Evolutionary conservation across 2,329 filamentous ascomycete genomes (phyloP).

Genomic region (Arthroderma uncinatum): DNA sequence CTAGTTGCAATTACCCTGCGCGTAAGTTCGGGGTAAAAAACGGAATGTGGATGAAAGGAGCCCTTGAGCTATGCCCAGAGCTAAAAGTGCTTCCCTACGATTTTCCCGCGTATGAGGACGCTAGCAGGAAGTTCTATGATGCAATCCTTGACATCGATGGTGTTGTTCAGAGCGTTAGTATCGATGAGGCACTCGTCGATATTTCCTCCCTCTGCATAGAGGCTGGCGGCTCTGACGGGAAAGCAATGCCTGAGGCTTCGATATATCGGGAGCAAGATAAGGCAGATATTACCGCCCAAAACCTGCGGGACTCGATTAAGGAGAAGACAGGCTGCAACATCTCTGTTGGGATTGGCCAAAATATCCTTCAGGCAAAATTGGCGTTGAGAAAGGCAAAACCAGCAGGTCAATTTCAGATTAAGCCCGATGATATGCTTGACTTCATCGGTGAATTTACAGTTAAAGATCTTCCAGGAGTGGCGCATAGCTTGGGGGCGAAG

Average conservation of each 20-base stretch:
- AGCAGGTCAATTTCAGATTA: constrained; percentile 81
- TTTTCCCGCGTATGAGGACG: constrained; percentile 87
- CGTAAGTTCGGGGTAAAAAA: constrained; percentile 81
- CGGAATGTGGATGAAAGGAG: constrained; percentile 98
- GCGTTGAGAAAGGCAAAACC: constrained; percentile 88
- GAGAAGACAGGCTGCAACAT: constrained; percentile 71
- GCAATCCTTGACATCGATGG: constrained; percentile 69
- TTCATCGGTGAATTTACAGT: constrained; percentile 70
- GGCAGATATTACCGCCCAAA: constrained; percentile 58
- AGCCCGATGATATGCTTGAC: constrained; percentile 63
- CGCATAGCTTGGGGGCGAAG: constrained; percentile 75
- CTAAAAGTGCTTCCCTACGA: constrained; percentile 91
- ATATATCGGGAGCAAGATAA: constrained; percentile 68
- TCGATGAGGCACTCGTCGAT: constrained; percentile 89
- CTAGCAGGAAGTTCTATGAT: constrained; percentile 78
- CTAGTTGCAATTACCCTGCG: constrained; percentile 92
- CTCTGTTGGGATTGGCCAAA: constrained; percentile 82
- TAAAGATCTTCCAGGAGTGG: constrained; percentile 79
- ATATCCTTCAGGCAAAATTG: constrained; percentile 83
- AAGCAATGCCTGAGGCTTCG: constrained; percentile 53
- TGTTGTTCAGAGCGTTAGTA: constrained; percentile 86
- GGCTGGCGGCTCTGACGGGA: constrained; percentile 55
- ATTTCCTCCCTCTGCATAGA: constrained; percentile 59
- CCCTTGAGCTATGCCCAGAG: constrained; percentile 69
- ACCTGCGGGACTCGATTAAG: constrained; percentile 59